These are phyloP conservation scores for Chrysanthemum lavandulifolium DNA, from an alignment of 129 eudicot genomes.

Conservation along the genomic window DNA sequence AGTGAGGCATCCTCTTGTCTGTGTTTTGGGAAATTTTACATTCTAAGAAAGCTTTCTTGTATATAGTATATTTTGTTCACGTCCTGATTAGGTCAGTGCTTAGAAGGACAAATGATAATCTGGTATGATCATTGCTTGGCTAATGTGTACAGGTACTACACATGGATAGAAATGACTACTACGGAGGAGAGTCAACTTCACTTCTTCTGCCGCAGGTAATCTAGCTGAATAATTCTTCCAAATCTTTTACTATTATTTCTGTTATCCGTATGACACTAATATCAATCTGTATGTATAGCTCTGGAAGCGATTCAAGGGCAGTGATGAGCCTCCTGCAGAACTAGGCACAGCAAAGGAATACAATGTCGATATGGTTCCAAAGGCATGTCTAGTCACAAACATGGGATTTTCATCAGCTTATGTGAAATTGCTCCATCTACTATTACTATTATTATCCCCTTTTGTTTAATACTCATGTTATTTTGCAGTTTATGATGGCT, in stretches of 20 bases:
- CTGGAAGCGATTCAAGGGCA: constrained; percentile 62
- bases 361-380: constrained; percentile 70
- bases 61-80: background rate
- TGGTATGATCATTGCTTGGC: constrained; percentile 14
- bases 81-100: background rate
- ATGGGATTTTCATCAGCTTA: background rate
- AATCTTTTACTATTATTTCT: background rate
- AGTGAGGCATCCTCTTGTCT: background rate
- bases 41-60: background rate
- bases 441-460: background rate
- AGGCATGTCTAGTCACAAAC: constrained; percentile 35
- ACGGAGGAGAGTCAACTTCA: constrained; percentile 72
- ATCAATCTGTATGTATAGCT: constrained; percentile 32
- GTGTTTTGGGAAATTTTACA: background rate
- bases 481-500: constrained; percentile 76
- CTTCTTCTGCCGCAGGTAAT: constrained; percentile 57
- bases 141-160: constrained; percentile 52
- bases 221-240: constrained; percentile 10
- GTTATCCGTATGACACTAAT: constrained; percentile 10
- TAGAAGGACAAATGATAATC: constrained; percentile 7
- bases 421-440: background rate
- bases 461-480: constrained; percentile 16
- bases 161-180: constrained; percentile 75
- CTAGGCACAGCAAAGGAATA: constrained; percentile 59
- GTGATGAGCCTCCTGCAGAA: constrained; percentile 46